Evolutionary conservation across 306 rosid species (phyloP).

Genomic region (Sesbania bispinosa): DNA sequence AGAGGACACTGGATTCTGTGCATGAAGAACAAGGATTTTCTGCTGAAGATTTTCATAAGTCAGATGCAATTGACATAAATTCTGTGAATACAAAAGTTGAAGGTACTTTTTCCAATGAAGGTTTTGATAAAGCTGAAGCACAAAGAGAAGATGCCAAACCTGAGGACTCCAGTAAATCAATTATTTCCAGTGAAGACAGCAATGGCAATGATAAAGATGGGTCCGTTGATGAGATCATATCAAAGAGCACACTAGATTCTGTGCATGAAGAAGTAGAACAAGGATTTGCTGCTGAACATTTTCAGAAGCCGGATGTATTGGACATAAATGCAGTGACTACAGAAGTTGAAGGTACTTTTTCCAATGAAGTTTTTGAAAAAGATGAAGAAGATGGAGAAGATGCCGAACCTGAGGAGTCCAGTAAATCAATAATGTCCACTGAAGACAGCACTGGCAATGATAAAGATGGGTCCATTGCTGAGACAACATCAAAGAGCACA

Average conservation of each 20-base stretch:
- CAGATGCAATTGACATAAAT: conserved; percentile 41
- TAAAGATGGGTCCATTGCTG: conserved; percentile 4
- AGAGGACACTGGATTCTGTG: conserved; percentile 39
- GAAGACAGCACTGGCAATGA: neutral
- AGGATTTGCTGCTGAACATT: conserved; percentile 27
- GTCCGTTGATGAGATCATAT: conserved; percentile 4
- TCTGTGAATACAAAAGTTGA: conserved; percentile 37
- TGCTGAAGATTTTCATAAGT: conserved; percentile 26
- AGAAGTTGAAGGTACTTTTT: conserved; percentile 17
- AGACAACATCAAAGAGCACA: conserved; percentile 38
- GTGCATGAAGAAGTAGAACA: conserved; percentile 33
- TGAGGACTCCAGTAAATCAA: conserved; percentile 33
- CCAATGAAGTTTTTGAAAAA: conserved; percentile 13
- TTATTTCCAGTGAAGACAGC: conserved; percentile 1
- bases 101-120: conserved; percentile 14
- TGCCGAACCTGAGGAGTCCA: conserved; percentile 27
- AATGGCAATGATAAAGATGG: neutral
- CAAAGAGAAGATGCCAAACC: conserved; percentile 31
- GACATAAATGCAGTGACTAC: conserved; percentile 22
- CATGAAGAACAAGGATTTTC: conserved; percentile 37
- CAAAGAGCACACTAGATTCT: conserved; percentile 33
- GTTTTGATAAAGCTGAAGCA: conserved; percentile 26
- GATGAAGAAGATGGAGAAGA: conserved; percentile 31
- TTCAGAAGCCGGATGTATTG: conserved; percentile 28
- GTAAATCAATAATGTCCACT: conserved; percentile 15